Evolutionary conservation across 2,329 filamentous ascomycete genomes (phyloP), one percentile per base, ranked within the genome.

Genomic region (Phoma herbarum): DNA sequence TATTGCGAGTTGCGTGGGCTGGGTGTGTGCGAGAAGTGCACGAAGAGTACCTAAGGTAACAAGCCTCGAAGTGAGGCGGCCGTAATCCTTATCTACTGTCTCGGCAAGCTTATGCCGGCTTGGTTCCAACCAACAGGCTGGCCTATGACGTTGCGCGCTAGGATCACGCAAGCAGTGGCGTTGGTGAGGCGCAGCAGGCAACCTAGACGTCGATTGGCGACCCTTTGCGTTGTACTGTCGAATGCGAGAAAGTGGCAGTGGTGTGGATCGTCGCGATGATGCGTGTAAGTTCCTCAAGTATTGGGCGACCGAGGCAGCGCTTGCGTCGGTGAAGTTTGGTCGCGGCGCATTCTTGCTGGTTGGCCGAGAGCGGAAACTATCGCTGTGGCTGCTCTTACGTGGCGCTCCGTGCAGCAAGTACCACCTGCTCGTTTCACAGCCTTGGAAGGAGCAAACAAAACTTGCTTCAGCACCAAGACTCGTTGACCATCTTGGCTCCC

Each of bases 11-110:
- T 51, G 51, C 37, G 57, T 46, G 44, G 39, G 44, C 25, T 58
- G 50, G 35, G 39, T 49, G 44, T 52, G 49, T 58, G 50, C 55
- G 31, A 49, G 39, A 51, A 51, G 28, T 51, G 41, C 48, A 53
- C 44, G 23, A 45, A 45, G 48, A 57, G 44, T 53, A 58, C 55
- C 55, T 44, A 14, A 52, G 48, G 48, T 61, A 48, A 58, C 48
- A 63, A 61, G 60, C 52, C 52, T 48, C 22, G 41, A 60, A 69
- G 62, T 69, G 67, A 69, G 65, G 67, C 67, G 61, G 35, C 33
- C 26, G 43, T 37, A 41, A 49, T 53, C 54, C 63, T 69, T 66
- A 67, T 66, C 65, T 62, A 65, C 9, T 39, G 51, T 51, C 57
- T 63, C 53, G 59, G 59, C 53, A 51, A 33, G 59, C 54, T 61